Percentiles rank a stretch among this genome's conserved stretches.
Evolutionary conservation across 2,329 filamentous ascomycete genomes (phyloP).

Genomic region (Leptosphaerulina australis): DNA sequence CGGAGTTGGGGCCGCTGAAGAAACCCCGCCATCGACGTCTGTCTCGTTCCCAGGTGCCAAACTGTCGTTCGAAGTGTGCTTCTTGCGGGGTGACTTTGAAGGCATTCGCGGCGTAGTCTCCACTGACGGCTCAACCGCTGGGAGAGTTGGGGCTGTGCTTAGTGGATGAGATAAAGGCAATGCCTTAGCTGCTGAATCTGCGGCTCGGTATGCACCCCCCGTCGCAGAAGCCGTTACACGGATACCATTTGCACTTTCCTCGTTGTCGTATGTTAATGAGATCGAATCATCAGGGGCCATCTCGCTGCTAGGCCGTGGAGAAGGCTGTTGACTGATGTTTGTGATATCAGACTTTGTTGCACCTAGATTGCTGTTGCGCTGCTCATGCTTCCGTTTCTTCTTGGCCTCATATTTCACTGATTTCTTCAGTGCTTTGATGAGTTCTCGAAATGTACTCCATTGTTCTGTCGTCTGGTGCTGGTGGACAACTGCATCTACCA

Average conservation of each 20-base stretch:
- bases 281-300: slow-evolving; percentile 32
- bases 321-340: slow-evolving; percentile 27
- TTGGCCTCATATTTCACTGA: slow-evolving; percentile 41
- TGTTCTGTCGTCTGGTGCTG: slow-evolving; percentile 50
- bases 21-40: slow-evolving; percentile 33
- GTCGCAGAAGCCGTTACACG: slow-evolving; percentile 12
- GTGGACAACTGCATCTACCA: slow-evolving; percentile 53
- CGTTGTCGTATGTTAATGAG: slow-evolving; percentile 28
- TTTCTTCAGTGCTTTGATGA: slow-evolving; percentile 53
- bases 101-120: slow-evolving; percentile 35
- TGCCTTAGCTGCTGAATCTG: slow-evolving; percentile 5
- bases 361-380: slow-evolving; percentile 22
- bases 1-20: slow-evolving; percentile 36
- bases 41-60: slow-evolving; percentile 23
- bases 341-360: slow-evolving; percentile 43
- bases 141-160: slow-evolving; percentile 37
- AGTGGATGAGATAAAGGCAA: slow-evolving; percentile 33
- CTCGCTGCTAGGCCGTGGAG: slow-evolving; percentile 35
- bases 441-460: slow-evolving; percentile 49
- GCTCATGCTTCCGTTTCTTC: slow-evolving; percentile 26
- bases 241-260: slow-evolving; percentile 21
- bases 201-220: slow-evolving; percentile 30
- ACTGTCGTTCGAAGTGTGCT: slow-evolving; percentile 30
- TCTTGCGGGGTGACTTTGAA: slow-evolving; percentile 44
- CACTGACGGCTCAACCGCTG: slow-evolving; percentile 30